Conservation (phyloP, 2,329 filamentous ascomycete species). For the Onygenales sp. region DNA sequence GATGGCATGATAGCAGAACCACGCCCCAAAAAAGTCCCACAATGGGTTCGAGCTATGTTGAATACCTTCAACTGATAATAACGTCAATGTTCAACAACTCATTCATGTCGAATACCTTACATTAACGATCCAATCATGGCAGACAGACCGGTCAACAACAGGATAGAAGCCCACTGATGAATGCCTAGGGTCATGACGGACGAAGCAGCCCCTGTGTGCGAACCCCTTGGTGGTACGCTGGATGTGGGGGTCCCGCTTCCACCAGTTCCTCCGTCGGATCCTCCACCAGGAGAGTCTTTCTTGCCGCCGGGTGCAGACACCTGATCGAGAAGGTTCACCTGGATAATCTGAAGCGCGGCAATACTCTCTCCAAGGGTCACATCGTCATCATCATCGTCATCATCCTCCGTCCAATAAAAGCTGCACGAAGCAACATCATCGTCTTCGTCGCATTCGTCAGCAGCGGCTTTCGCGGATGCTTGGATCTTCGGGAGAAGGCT, state of each 20-base stretch:
- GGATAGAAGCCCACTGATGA: not conserved
- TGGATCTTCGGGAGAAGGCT: conserved; percentile 44
- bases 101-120: not conserved
- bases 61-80: too few relatives aligned
- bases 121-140: not conserved
- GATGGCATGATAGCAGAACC: too few relatives aligned
- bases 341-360: conserved; percentile 1
- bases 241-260: not conserved
- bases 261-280: not conserved
- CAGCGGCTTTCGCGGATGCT: conserved; percentile 45
- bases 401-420: not conserved
- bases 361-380: not conserved
- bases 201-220: not conserved
- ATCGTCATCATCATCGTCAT: not conserved
- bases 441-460: conserved; percentile 11
- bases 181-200: not conserved
- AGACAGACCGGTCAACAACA: not conserved
- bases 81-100: too few relatives aligned
- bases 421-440: not conserved
- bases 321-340: not conserved
- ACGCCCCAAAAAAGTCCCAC: too few relatives aligned
- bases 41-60: too few relatives aligned
- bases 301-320: not conserved
- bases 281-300: not conserved
- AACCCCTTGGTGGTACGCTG: not conserved